Conservation (phyloP, 1,139 yeast species). For the Yamadazyma sp. region DNA sequence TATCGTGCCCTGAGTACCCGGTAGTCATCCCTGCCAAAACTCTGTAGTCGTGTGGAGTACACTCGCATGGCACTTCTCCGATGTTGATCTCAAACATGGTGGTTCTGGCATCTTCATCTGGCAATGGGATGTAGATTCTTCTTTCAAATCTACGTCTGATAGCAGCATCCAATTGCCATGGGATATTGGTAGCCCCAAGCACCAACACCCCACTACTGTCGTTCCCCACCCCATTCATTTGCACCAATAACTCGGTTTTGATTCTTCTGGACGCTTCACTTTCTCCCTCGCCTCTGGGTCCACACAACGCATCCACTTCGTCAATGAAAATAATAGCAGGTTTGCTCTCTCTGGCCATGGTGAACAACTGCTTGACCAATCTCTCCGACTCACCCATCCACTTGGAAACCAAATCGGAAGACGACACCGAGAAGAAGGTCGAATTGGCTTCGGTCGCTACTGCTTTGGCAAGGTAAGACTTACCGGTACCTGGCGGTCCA, state of each 20-base stretch:
- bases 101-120: constrained; percentile 87
- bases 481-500: constrained; percentile 99
- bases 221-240: constrained; percentile 98
- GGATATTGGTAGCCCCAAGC: constrained; percentile 96
- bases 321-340: constrained; percentile 96
- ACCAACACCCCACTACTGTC: constrained; percentile 92
- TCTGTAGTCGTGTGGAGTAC: constrained; percentile 71
- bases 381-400: constrained; percentile 99
- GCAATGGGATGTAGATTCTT: constrained; percentile 91
- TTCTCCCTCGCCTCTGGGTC: constrained; percentile 98
- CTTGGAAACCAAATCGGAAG: constrained; percentile 91
- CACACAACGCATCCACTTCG: constrained; percentile 97
- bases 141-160: constrained; percentile 95
- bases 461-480: constrained; percentile 93
- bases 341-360: constrained; percentile 94
- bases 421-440: constrained; percentile 91
- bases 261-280: constrained; percentile 95
- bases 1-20: constrained; percentile 97
- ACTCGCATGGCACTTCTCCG: constrained; percentile 83
- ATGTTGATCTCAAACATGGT: constrained; percentile 94
- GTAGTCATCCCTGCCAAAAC: constrained; percentile 91
- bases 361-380: constrained; percentile 87
- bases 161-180: constrained; percentile 99
- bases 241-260: constrained; percentile 92
- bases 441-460: constrained; percentile 98